phyloP scores from a whole-genome alignment of 345 rosid genomes.

The Physaria fendleri region DNA sequence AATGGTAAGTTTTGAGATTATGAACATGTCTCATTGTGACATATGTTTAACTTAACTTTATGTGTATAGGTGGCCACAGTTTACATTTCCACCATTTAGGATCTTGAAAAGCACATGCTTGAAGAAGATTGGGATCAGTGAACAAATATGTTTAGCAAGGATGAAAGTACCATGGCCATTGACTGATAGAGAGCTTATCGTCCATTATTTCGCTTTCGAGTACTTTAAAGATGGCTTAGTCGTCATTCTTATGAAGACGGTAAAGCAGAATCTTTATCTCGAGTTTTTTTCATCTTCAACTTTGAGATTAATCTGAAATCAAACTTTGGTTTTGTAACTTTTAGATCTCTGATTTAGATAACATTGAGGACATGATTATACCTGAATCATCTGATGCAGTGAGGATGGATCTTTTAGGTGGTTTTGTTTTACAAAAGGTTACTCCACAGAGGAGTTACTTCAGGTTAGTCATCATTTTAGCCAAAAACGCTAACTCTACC shows the following conservation, averaged over 20 bases:
- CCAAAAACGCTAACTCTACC: too few relatives aligned
- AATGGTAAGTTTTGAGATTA: conserved; percentile 20
- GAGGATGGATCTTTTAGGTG: conserved; percentile 77
- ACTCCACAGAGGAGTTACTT: conserved; percentile 74
- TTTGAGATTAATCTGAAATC: neutral
- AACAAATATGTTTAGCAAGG: conserved; percentile 77
- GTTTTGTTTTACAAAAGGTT: conserved; percentile 88
- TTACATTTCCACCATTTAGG: conserved; percentile 59
- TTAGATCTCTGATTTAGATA: conserved; percentile 65
- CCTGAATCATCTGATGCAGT: conserved; percentile 66
- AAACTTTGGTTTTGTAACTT: conserved; percentile 4
- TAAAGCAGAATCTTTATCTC: conserved; percentile 25
- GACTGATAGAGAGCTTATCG: conserved; percentile 65
- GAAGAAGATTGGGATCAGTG: conserved; percentile 56
- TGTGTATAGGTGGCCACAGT: conserved; percentile 85
- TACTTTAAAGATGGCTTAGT: conserved; percentile 66
- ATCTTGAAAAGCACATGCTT: conserved; percentile 45
- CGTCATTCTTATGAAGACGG: conserved; percentile 60
- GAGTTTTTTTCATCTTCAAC: neutral
- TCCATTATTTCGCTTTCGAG: conserved; percentile 64
- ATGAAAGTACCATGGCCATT: conserved; percentile 96
- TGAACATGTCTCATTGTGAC: neutral
- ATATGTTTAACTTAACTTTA: neutral
- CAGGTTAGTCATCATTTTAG: conserved; percentile 49
- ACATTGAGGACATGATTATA: conserved; percentile 55